Percentiles rank a stretch among this genome's conserved stretches.
Conservation (phyloP, 257 asterid species). For the Nicotiana undulata region DNA sequence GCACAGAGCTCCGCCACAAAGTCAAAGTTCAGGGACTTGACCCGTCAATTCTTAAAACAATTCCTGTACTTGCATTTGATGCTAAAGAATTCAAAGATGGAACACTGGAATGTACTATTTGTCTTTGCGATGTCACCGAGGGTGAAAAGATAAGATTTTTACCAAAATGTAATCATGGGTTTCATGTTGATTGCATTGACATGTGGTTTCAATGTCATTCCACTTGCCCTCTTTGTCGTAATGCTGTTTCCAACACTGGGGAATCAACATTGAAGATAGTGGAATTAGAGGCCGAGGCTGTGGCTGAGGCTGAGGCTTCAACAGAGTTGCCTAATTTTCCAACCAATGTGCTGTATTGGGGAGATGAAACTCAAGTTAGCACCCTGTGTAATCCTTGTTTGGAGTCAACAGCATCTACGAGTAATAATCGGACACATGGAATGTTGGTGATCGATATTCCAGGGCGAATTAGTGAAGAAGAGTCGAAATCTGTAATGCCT, state of each 20-base stretch:
- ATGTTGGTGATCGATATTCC: constrained; percentile 13
- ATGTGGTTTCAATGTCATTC: constrained; percentile 11
- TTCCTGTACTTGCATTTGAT: constrained; percentile 2
- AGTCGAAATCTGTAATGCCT: constrained; percentile 7
- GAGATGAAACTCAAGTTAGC: constrained; percentile 17
- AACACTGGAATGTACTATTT: constrained; percentile 5
- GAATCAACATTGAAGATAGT: background rate
- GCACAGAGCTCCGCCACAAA: constrained; percentile 31
- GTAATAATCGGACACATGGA: background rate
- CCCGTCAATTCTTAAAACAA: background rate
- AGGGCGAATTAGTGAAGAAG: background rate
- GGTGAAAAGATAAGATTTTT: constrained; percentile 7
- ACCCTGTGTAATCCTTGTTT: constrained; percentile 7
- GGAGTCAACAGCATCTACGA: background rate
- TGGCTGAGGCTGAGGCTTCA: background rate
- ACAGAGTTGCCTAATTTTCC: constrained; percentile 9
- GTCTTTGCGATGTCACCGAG: constrained; percentile 2
- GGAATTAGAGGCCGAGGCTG: background rate
- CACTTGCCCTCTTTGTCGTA: constrained; percentile 13
- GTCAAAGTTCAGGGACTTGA: background rate
- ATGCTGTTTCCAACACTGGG: background rate
- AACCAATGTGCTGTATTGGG: constrained; percentile 21
- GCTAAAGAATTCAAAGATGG: background rate
- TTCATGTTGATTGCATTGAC: constrained; percentile 12
- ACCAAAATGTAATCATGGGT: constrained; percentile 10